Percentiles rank a stretch among this genome's conserved stretches.
Evolutionary conservation across 805 yeast genomes (phyloP).

Genomic region (Saccharomyces kudriavzevii): DNA sequence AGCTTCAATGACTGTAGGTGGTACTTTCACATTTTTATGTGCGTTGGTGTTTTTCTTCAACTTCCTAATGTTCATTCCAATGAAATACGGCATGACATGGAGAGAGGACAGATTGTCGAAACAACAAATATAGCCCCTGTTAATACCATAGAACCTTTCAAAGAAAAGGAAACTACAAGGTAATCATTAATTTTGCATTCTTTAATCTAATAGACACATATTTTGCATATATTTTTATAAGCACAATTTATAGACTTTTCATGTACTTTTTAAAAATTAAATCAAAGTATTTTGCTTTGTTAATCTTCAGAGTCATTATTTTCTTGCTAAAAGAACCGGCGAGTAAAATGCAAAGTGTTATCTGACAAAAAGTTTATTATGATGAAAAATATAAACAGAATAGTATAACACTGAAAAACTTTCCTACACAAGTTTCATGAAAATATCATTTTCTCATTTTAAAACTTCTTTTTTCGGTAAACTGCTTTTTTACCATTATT

Average conservation of each 20-base stretch:
- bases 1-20: slow-evolving; percentile 53
- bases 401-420: no score
- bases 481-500: background rate
- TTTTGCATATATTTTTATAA: background rate
- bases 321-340: background rate
- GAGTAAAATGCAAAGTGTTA: background rate
- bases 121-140: slow-evolving; percentile 12
- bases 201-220: background rate
- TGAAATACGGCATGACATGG: slow-evolving; percentile 34
- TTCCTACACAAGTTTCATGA: background rate
- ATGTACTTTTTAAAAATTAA: background rate
- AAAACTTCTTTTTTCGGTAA: background rate
- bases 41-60: slow-evolving; percentile 35
- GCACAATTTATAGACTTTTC: background rate
- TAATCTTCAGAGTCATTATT: background rate
- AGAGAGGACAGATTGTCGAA: slow-evolving; percentile 17
- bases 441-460: background rate
- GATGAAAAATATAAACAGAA: no score
- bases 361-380: background rate
- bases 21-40: slow-evolving; percentile 63
- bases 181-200: background rate
- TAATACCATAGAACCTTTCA: background rate
- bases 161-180: background rate
- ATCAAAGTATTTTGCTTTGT: background rate
- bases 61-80: slow-evolving; percentile 27